Evolutionary conservation across 2,329 filamentous ascomycete genomes (phyloP).

Genomic region (Sporothrix schenckii): DNA sequence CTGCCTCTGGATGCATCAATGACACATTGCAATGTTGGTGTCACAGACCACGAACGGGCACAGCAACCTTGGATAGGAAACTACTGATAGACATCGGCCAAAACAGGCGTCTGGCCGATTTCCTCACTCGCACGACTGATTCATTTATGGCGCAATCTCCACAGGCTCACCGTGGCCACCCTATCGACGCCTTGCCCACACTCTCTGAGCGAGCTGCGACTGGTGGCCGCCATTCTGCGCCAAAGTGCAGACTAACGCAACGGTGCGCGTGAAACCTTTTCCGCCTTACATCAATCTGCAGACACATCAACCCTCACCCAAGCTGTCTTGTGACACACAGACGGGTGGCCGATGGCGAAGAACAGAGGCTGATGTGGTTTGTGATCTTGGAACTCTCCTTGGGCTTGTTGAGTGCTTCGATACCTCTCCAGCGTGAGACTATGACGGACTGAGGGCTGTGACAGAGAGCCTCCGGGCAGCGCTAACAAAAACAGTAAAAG

Average conservation of each 20-base stretch:
- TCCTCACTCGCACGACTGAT: slow-evolving; percentile 18
- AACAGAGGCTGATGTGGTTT: too few species aligned
- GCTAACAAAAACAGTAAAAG: too few species aligned
- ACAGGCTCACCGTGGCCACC: background rate
- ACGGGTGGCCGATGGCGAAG: too few species aligned
- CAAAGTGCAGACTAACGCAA: slow-evolving; percentile 5
- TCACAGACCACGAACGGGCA: background rate
- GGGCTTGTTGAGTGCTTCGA: too few species aligned
- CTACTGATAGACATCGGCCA: slow-evolving; percentile 2
- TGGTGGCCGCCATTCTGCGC: background rate
- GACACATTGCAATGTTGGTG: too few species aligned
- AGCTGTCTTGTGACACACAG: slow-evolving; percentile 23
- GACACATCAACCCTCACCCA: background rate
- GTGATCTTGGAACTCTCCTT: too few species aligned
- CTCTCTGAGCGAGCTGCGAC: background rate
- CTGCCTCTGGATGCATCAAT: too few species aligned
- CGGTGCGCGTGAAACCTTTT: slow-evolving; percentile 27
- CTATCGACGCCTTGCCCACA: slow-evolving; percentile 19
- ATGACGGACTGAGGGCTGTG: background rate
- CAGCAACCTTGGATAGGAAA: background rate
- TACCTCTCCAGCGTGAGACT: too few species aligned
- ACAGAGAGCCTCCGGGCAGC: background rate
- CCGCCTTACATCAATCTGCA: slow-evolving; percentile 6
- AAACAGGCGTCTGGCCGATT: slow-evolving; percentile 4
- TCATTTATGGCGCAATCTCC: background rate